Percentiles rank a stretch among this genome's conserved stretches.
These are phyloP conservation scores for Diaporthe sp. DNA, from an alignment of 2,329 filamentous ascomycete species.

Conservation along the genomic window DNA sequence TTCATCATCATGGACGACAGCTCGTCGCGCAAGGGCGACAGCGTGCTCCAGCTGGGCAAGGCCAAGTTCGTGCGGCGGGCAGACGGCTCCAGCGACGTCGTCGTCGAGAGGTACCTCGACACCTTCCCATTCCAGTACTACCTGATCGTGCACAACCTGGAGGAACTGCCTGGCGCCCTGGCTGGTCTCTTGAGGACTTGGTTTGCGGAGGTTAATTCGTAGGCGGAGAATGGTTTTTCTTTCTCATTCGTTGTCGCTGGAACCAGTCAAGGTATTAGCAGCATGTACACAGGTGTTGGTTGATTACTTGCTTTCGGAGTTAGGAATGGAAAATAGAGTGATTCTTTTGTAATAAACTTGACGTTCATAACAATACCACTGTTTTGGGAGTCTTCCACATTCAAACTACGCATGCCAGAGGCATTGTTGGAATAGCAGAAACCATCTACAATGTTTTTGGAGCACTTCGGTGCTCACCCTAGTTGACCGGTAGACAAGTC, in stretches of 20 bases:
- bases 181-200: conserved; percentile 92
- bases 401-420: neutral
- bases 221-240: neutral
- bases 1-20: conserved; percentile 92
- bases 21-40: conserved; percentile 62
- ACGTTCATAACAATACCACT: neutral
- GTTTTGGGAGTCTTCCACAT: no score
- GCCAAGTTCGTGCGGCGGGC: conserved; percentile 82
- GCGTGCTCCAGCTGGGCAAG: conserved; percentile 89
- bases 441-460: neutral
- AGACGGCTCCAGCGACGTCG: conserved; percentile 74
- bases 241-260: neutral
- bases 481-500: no score
- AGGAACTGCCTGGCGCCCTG: conserved; percentile 90
- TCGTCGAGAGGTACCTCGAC: conserved; percentile 92
- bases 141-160: conserved; percentile 90
- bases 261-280: no score
- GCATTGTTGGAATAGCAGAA: no score
- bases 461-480: neutral
- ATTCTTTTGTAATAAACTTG: neutral
- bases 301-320: conserved; percentile 21
- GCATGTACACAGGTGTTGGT: neutral
- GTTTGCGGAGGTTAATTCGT: conserved; percentile 81
- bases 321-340: conserved; percentile 10
- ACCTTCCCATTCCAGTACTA: conserved; percentile 98